Conservation (phyloP, 805 yeast species). For the Lachancea lanzarotensis region DNA sequence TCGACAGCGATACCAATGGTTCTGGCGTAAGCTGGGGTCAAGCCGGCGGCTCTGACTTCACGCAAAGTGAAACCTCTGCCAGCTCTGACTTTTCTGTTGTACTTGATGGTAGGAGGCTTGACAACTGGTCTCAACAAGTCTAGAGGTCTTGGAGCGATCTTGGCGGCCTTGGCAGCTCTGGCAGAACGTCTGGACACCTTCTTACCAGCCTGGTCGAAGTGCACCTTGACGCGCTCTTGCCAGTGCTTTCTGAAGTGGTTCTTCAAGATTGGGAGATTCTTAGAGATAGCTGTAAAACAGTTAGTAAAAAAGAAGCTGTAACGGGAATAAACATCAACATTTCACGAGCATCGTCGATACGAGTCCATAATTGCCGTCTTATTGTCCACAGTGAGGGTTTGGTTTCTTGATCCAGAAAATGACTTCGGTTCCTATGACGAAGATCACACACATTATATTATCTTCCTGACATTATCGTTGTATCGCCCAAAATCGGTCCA, state of each 20-base stretch:
- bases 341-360: too few species aligned
- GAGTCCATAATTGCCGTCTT: too few species aligned
- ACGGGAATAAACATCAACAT: too few species aligned
- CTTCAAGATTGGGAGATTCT: slow-evolving; percentile 98
- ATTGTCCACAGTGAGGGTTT: too few species aligned
- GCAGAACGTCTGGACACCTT: slow-evolving; percentile 94
- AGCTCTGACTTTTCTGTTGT: slow-evolving; percentile 99
- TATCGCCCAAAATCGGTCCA: not conserved
- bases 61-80: slow-evolving; percentile 99
- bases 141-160: slow-evolving; percentile 95
- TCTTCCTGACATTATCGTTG: not conserved
- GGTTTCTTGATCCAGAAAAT: too few species aligned
- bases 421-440: too few species aligned
- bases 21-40: slow-evolving; percentile 91
- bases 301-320: not conserved
- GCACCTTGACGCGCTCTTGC: slow-evolving; percentile 99
- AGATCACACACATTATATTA: too few species aligned
- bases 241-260: slow-evolving; percentile 99
- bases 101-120: slow-evolving; percentile 96
- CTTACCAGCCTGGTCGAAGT: slow-evolving; percentile 99
- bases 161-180: slow-evolving; percentile 90
- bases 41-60: slow-evolving; percentile 97
- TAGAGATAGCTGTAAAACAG: slow-evolving; percentile 74
- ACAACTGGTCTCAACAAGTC: slow-evolving; percentile 96
- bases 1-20: slow-evolving; percentile 98